Percentiles rank a stretch among this genome's conserved stretches.
These are phyloP conservation scores for Didymella pomorum DNA, from an alignment of 2,329 filamentous ascomycete species.

Conservation along the genomic window DNA sequence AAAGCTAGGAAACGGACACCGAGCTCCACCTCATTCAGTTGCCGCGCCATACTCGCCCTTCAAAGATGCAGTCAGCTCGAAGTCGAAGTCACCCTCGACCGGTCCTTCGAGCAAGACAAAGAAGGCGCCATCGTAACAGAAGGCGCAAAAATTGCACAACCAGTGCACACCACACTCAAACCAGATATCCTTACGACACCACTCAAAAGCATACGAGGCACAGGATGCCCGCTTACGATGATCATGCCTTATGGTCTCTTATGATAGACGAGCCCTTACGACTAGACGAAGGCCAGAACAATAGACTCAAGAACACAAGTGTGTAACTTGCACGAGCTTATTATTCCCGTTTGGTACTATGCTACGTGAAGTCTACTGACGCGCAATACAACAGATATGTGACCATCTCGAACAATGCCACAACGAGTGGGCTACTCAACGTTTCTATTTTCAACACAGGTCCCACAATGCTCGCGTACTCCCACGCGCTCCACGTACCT, in stretches of 20 bases:
- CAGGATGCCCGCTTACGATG: constrained; percentile 35
- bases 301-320: constrained; percentile 31
- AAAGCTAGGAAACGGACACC: constrained; percentile 44
- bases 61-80: constrained; percentile 56
- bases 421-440: constrained; percentile 3
- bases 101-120: constrained; percentile 42
- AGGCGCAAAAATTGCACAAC: constrained; percentile 14
- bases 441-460: constrained; percentile 14
- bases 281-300: constrained; percentile 32
- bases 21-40: constrained; percentile 60
- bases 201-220: constrained; percentile 33
- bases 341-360: background rate
- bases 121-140: constrained; percentile 38
- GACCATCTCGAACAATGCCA: background rate
- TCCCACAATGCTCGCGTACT: constrained; percentile 18
- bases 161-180: constrained; percentile 13
- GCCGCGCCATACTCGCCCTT: constrained; percentile 68
- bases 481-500: constrained; percentile 14
- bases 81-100: constrained; percentile 32
- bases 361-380: constrained; percentile 1
- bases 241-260: constrained; percentile 32
- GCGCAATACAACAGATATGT: background rate
- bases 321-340: constrained; percentile 12
- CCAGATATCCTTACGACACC: constrained; percentile 14
- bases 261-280: constrained; percentile 41